Percentiles rank a stretch among this genome's conserved stretches.
Evolutionary conservation across 2,329 filamentous ascomycete species (phyloP).

Genomic region (Fusarium lateritium): DNA sequence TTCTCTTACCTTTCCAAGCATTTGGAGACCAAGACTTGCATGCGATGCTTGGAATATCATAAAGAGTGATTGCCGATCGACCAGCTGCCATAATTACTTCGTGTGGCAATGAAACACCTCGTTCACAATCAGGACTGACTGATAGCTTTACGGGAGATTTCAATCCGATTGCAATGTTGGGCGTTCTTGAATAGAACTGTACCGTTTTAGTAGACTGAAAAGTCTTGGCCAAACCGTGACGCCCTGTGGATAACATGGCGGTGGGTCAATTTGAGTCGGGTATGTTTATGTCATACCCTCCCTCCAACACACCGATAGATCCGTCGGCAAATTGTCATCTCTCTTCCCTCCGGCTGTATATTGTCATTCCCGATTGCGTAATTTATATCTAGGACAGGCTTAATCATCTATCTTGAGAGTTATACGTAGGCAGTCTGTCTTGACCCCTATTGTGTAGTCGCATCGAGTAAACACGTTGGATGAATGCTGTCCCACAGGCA

Average conservation of each 20-base stretch:
- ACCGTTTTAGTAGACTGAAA: neutral
- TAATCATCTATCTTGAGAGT: too few relatives aligned
- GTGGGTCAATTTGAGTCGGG: neutral
- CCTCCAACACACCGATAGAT: neutral
- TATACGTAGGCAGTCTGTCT: too few relatives aligned
- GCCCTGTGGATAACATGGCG: too few relatives aligned
- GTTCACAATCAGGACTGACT: too few relatives aligned
- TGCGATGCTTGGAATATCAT: neutral
- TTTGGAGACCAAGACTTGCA: constrained; percentile 9
- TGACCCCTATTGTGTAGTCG: too few relatives aligned
- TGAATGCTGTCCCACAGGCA: too few relatives aligned
- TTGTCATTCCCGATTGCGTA: neutral
- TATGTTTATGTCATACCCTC: constrained; percentile 10
- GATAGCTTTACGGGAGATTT: neutral
- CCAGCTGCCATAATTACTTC: neutral
- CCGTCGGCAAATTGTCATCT: neutral
- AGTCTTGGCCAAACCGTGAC: neutral
- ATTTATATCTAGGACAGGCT: too few relatives aligned
- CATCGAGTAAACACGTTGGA: too few relatives aligned
- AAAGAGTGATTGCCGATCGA: neutral
- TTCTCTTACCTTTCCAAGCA: constrained; percentile 2
- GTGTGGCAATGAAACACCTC: neutral
- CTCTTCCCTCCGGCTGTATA: neutral
- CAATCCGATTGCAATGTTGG: neutral
- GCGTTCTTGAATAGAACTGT: neutral